Evolutionary conservation across 768 basidiomycete species (phyloP), one percentile per base, ranked within the genome.

Genomic region (Lactarius indigo): DNA sequence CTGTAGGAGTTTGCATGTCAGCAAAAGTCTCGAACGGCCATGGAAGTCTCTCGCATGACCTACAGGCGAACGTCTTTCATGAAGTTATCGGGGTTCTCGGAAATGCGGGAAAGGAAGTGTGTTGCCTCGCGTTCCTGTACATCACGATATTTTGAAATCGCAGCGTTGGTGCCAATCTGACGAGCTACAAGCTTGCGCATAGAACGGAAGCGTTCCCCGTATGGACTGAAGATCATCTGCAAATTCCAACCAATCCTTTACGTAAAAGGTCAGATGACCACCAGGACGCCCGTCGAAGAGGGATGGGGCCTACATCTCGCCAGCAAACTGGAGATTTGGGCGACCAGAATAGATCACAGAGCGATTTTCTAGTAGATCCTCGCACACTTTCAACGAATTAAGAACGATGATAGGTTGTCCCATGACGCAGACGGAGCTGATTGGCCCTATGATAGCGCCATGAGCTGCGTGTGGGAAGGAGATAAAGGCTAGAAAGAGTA

Each of bases 121-220:
- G 54, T 60, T 2, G 39, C 41, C 54, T 66, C 65, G 4, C 37
- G 54, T 56, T 66, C 50, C 54, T 66, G 65, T 35, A 26, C 54
- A 54, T 37, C 50, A 23, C 55, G 59, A 18, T 44, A 55, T 60
- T 44, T 47, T 6, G 37, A 26, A 1, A 66, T 56, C 4, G 39
- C 56, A 26, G 41, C 60, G 9, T 61, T 61, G 15, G 65, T 60
- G 30, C 65, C 65, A 6, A 66, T 66, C 13, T 66, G 65, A 41
- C 65, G 65, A 31, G 65, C 55, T 20, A 66, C 59, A 4, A 66
- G 59, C 56, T 30, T 66, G 26, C 65, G 65, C 60, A 66, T 56
- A 28, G 65, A 54, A 35, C 65, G 65, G 55, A 61, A 62, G 13
- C 59, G 59, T 12, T 61, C 59, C 30, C 52, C 52, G 47, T 66